Percentiles rank a stretch among this genome's conserved stretches.
Conservation (phyloP, 2,329 filamentous ascomycete genomes). For the Fusarium chlamydosporum region DNA sequence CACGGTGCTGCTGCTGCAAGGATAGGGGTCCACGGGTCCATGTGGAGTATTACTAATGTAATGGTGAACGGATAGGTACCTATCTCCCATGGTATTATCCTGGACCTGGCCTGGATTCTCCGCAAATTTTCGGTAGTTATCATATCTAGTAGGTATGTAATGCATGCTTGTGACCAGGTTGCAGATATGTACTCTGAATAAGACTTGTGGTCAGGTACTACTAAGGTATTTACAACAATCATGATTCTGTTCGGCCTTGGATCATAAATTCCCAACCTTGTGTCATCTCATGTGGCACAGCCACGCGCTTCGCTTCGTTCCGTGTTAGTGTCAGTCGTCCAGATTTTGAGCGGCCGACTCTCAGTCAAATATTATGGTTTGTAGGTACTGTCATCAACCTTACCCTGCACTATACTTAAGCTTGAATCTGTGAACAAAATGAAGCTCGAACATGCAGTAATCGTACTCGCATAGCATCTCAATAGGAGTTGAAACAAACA, state of each 20-base stretch:
- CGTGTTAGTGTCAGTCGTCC: conserved; percentile 20
- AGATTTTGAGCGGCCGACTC: conserved; percentile 25
- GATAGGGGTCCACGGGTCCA: conserved; percentile 16
- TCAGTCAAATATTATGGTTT: not conserved
- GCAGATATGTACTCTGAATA: not conserved
- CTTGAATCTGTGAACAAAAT: not conserved
- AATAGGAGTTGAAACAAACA: not conserved
- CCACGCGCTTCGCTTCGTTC: conserved; percentile 35
- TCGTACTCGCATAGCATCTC: not conserved
- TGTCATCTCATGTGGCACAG: conserved; percentile 19
- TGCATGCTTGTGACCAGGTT: not conserved
- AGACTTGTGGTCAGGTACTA: not conserved
- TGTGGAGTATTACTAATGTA: conserved; percentile 26
- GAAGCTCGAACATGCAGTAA: not conserved
- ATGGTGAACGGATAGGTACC: not conserved
- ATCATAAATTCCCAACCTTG: not conserved
- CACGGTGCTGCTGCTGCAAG: conserved; percentile 18
- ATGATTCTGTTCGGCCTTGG: not conserved
- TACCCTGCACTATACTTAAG: not conserved
- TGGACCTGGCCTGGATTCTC: not conserved
- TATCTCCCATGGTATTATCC: not conserved
- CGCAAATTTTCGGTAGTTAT: conserved; percentile 12
- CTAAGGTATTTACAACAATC: not conserved
- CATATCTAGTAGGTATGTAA: not conserved
- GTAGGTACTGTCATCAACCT: not conserved